A percentile compares a stretch with the other conserved stretches of the same genome.
These are phyloP conservation scores for Candida succiphila DNA, from an alignment of 805 yeast genomes.

Conservation along the genomic window DNA sequence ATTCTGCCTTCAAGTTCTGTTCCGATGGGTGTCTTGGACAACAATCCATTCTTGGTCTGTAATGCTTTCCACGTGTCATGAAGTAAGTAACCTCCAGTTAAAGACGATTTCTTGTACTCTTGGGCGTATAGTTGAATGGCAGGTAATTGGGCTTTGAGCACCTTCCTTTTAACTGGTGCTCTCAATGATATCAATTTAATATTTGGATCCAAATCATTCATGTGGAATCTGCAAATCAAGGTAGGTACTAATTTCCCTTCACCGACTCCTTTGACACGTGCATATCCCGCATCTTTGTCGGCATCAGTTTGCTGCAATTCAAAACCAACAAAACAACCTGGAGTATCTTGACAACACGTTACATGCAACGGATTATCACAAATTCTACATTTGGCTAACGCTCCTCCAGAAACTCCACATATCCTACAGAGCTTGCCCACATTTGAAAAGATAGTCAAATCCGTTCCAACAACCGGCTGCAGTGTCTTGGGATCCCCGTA, in stretches of 20 bases:
- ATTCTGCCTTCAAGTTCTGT: neutral
- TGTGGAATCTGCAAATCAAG: constrained; percentile 32
- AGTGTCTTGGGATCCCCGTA: constrained; percentile 31
- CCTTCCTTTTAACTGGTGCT: constrained; percentile 21
- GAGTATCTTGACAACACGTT: constrained; percentile 47
- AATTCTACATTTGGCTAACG: constrained; percentile 33
- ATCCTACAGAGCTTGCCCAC: constrained; percentile 28
- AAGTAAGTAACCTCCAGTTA: constrained; percentile 4
- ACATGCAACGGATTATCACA: constrained; percentile 37
- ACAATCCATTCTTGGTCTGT: neutral
- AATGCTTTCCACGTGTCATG: neutral
- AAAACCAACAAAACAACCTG: constrained; percentile 45
- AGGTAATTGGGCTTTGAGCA: constrained; percentile 20
- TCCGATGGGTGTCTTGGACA: no score
- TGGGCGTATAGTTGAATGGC: constrained; percentile 29
- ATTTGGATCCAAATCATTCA: neutral
- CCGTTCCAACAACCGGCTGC: constrained; percentile 38
- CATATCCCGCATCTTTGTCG: constrained; percentile 8
- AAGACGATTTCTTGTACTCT: constrained; percentile 17
- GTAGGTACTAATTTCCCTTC: constrained; percentile 34
- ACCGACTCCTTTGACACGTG: constrained; percentile 13
- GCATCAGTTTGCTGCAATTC: constrained; percentile 21
- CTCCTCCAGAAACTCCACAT: constrained; percentile 40
- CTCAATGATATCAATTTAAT: constrained; percentile 19
- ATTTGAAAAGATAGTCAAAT: constrained; percentile 20